Evolutionary conservation across 1,284 basidiomycete species (phyloP).

Genomic region (Ceratobasidium sp.): DNA sequence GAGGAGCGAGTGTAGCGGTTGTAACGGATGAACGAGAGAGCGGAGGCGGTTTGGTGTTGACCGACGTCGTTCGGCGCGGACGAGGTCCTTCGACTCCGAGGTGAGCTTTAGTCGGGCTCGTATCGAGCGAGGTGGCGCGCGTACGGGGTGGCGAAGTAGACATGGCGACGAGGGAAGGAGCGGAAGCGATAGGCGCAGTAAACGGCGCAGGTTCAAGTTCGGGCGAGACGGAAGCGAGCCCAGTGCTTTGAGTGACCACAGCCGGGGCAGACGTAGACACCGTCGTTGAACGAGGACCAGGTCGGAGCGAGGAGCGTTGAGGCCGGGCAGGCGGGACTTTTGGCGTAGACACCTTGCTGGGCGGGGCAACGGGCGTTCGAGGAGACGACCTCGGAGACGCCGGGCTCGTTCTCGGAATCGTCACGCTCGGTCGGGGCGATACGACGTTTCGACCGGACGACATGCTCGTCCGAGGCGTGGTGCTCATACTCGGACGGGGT

Average conservation of each 20-base stretch:
- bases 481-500: constrained; percentile 14
- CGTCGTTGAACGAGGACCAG: constrained; percentile 15
- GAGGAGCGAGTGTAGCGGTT: not conserved
- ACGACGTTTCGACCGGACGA: constrained; percentile 30
- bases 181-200: constrained; percentile 4
- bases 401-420: not conserved
- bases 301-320: constrained; percentile 29
- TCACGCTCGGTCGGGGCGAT: constrained; percentile 1
- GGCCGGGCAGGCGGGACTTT: constrained; percentile 24
- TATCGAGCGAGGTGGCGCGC: constrained; percentile 30
- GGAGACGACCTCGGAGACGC: constrained; percentile 14
- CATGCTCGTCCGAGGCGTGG: constrained; percentile 33
- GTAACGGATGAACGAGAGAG: constrained; percentile 16
- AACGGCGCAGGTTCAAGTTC: constrained; percentile 1
- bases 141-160: constrained; percentile 19
- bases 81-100: not conserved
- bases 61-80: constrained; percentile 28
- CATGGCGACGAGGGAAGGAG: not conserved
- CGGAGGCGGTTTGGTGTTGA: constrained; percentile 26
- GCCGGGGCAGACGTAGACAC: constrained; percentile 12
- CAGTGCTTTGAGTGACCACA: not conserved
- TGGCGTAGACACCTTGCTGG: not conserved
- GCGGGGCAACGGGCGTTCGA: constrained; percentile 1
- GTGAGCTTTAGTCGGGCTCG: not conserved
- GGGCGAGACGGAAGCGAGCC: not conserved